Evolutionary conservation across 176 grass and related monocot species (phyloP).

Genomic region (Luzula sylvatica): DNA sequence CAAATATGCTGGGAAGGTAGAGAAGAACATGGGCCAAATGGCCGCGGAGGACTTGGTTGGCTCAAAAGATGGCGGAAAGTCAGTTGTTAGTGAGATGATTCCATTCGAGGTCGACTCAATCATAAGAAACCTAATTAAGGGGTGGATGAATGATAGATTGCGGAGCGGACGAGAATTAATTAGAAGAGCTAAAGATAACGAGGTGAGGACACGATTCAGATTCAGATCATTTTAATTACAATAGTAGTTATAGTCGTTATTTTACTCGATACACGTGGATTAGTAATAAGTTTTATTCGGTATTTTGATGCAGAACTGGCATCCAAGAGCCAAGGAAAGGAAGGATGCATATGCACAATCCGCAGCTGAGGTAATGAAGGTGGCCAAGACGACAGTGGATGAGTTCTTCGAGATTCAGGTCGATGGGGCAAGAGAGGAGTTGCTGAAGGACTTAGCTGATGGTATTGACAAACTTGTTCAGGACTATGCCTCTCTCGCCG

Average conservation of each 20-base stretch:
- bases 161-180: slow-evolving; percentile 36
- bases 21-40: slow-evolving; percentile 37
- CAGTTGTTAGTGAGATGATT: slow-evolving; percentile 9
- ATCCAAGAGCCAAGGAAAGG: slow-evolving; percentile 41
- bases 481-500: slow-evolving; percentile 36
- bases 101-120: slow-evolving; percentile 39
- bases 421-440: slow-evolving; percentile 19
- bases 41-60: slow-evolving; percentile 11
- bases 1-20: slow-evolving; percentile 32
- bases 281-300: not conserved
- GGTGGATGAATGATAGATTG: slow-evolving; percentile 54
- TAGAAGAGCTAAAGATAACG: slow-evolving; percentile 42
- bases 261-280: not conserved
- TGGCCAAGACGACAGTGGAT: slow-evolving; percentile 49
- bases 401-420: slow-evolving; percentile 55
- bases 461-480: slow-evolving; percentile 46
- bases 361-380: slow-evolving; percentile 56
- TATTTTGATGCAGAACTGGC: slow-evolving; percentile 33
- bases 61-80: slow-evolving; percentile 16
- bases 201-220: slow-evolving; percentile 25
- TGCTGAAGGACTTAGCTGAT: slow-evolving; percentile 29
- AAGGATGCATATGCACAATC: slow-evolving; percentile 53
- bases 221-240: not conserved
- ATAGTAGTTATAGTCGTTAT: not conserved
- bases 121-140: slow-evolving; percentile 26